These are phyloP conservation scores for Cryptococcus sp. DNA, from an alignment of 1,284 basidiomycete species.

Conservation along the genomic window DNA sequence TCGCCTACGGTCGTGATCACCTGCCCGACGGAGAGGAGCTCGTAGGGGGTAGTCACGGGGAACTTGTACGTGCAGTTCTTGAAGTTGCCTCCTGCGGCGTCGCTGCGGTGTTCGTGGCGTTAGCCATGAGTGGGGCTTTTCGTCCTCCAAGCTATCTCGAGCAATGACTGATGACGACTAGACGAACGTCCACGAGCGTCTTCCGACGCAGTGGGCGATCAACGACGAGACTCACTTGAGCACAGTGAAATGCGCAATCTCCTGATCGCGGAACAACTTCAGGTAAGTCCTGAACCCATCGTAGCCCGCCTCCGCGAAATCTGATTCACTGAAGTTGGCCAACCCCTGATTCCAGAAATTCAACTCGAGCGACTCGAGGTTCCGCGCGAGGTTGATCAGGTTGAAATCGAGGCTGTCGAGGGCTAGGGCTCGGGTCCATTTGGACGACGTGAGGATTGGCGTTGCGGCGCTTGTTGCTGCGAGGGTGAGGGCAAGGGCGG, in stretches of 20 bases:
- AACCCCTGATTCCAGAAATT: conserved; percentile 25
- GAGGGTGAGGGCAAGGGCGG: conserved; percentile 3
- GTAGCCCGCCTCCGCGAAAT: conserved; percentile 22
- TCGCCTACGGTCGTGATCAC: conserved; percentile 26
- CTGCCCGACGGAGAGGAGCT: conserved; percentile 17
- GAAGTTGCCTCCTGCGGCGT: conserved; percentile 20
- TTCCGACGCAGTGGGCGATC: neutral
- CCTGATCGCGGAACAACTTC: conserved; percentile 22
- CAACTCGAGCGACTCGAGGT: conserved; percentile 26
- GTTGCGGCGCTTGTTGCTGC: conserved; percentile 5
- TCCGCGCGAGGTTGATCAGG: conserved; percentile 26
- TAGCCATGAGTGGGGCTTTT: neutral
- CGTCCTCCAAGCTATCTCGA: neutral
- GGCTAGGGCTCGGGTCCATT: conserved; percentile 5
- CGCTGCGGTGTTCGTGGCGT: conserved; percentile 3
- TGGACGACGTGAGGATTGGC: conserved; percentile 12
- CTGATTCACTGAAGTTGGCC: conserved; percentile 22
- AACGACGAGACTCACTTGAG: conserved; percentile 21
- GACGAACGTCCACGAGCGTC: neutral
- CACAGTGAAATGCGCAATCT: conserved; percentile 27
- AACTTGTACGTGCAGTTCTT: conserved; percentile 28
- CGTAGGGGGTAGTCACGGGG: conserved; percentile 17
- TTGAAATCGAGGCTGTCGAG: conserved; percentile 17
- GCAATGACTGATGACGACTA: neutral
- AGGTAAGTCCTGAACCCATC: conserved; percentile 17